Conservation (phyloP, 192 early-diverging fungal species). For the Backusella westeae region DNA sequence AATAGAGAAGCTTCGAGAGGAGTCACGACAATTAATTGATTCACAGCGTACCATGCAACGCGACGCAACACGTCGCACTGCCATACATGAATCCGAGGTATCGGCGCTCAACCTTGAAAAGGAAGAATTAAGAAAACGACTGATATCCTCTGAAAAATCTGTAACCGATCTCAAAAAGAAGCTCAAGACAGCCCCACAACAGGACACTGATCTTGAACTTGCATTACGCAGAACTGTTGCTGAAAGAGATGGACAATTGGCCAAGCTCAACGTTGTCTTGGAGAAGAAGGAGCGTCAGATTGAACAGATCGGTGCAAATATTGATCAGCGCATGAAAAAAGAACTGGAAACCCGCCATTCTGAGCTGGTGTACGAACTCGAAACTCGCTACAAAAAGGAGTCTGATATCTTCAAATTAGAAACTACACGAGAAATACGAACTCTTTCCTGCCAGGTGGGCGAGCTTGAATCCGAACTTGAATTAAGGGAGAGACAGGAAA, state of each 20-base stretch:
- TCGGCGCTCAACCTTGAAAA: neutral
- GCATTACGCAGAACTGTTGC: neutral
- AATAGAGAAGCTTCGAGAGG: neutral
- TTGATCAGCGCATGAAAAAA: neutral
- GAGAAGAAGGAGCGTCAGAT: neutral
- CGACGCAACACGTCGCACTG: neutral
- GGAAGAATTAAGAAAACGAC: neutral
- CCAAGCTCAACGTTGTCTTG: neutral
- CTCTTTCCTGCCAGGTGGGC: neutral
- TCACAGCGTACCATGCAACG: neutral
- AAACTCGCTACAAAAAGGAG: constrained; percentile 2
- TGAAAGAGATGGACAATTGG: constrained; percentile 14
- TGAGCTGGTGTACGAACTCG: neutral
- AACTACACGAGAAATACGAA: constrained; percentile 1
- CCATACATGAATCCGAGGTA: constrained; percentile 1
- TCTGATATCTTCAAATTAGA: constrained; percentile 4
- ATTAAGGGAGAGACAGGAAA: neutral
- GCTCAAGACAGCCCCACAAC: neutral
- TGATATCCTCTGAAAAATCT: neutral
- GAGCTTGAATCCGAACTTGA: constrained; percentile 16
- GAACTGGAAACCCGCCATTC: neutral
- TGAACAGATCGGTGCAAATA: neutral
- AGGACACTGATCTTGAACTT: constrained; percentile 4
- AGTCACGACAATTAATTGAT: neutral
- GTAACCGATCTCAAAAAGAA: neutral